These are phyloP conservation scores for Malassezia furfur DNA, from an alignment of 1,284 basidiomycete genomes.

Conservation along the genomic window DNA sequence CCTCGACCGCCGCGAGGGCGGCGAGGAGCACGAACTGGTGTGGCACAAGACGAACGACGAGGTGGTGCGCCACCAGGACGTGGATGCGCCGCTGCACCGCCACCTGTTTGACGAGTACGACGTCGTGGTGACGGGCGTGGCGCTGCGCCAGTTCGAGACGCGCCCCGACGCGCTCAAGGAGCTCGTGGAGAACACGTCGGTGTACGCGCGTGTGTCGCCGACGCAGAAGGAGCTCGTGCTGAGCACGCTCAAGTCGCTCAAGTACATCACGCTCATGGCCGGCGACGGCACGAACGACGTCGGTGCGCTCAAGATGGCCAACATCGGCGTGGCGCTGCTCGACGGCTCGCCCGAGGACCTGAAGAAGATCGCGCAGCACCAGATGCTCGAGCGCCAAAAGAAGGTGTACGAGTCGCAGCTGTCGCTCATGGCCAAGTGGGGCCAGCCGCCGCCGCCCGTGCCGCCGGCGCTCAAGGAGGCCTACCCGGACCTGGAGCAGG, in stretches of 20 bases:
- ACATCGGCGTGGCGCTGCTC: slow-evolving; percentile 45
- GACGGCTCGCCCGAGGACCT: slow-evolving; percentile 46
- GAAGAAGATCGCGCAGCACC: slow-evolving; percentile 44
- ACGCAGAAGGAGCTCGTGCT: slow-evolving; percentile 46
- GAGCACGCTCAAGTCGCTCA: slow-evolving; percentile 38
- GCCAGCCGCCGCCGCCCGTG: slow-evolving; percentile 40
- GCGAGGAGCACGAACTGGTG: slow-evolving; percentile 32
- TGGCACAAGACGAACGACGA: slow-evolving; percentile 40
- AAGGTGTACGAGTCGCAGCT: slow-evolving; percentile 46
- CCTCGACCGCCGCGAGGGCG: slow-evolving; percentile 36
- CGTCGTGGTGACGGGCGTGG: slow-evolving; percentile 46
- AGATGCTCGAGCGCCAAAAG: slow-evolving; percentile 44
- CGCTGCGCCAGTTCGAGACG: slow-evolving; percentile 38
- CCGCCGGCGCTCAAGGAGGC: slow-evolving; percentile 34
- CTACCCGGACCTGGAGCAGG: slow-evolving; percentile 44
- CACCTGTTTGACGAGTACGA: slow-evolving; percentile 44
- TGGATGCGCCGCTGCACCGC: slow-evolving; percentile 32
- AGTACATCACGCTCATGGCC: slow-evolving; percentile 47
- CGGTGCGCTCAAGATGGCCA: slow-evolving; percentile 46
- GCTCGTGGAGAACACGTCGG: slow-evolving; percentile 44
- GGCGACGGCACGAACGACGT: slow-evolving; percentile 48
- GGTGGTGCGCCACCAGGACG: slow-evolving; percentile 31
- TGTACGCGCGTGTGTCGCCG: slow-evolving; percentile 46
- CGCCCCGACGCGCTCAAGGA: slow-evolving; percentile 31
- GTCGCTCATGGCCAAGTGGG: slow-evolving; percentile 31